Base-by-base conservation (phyloP, 257 asterid species). In the Solanum ossicruentum region DNA sequence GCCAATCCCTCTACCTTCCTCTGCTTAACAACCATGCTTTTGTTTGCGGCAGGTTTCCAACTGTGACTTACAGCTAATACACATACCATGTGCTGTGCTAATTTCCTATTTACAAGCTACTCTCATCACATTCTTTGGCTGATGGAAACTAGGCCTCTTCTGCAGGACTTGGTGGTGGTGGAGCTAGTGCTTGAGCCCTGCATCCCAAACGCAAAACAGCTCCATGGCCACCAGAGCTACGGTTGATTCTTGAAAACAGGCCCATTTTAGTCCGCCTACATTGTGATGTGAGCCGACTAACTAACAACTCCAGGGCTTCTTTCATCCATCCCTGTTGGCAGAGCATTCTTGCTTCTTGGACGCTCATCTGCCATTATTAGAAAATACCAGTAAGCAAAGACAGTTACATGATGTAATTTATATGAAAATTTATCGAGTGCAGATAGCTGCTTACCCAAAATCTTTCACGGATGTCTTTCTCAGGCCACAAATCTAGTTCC, bases 401-500 rank as follows among this genome's bases (percentile, higher is more conserved):
- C n/a, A 15, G 21, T 36, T 5, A 82, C 20, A 45, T 83, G 36
- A 49, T 16, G 12, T 45, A 28, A 78, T 47, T 28, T 82, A 52
- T 26, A 10, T 2, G 20, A 16, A 47, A 47, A 83, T 69, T 67
- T 49, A 49, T 3, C 10, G 23, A 23, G 13, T 51, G 1, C 20
- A 10, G 12, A 78, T 0, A 63, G 15, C 10, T 21, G 51, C 23
- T 47, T 91, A 92, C 98, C 99, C 99, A 95, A 80, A 86, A 16
- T 87, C 99, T 92, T 89, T 95, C 91, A 17, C 99, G 97, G 17
- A 88, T 86, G 2, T 94, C 97, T 88, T 93, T 93, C 92, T 95
- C 99, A 0, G 99, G 99, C 99, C 99, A 95, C 61, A 43, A 90
- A 5, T 95, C 97, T 17, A 95, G 93, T 82, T 94, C 91, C 86